Percentiles rank a stretch among this genome's conserved stretches.
Evolutionary conservation across 2,329 filamentous ascomycete genomes (phyloP).

Genomic region (Ascochyta fabae): DNA sequence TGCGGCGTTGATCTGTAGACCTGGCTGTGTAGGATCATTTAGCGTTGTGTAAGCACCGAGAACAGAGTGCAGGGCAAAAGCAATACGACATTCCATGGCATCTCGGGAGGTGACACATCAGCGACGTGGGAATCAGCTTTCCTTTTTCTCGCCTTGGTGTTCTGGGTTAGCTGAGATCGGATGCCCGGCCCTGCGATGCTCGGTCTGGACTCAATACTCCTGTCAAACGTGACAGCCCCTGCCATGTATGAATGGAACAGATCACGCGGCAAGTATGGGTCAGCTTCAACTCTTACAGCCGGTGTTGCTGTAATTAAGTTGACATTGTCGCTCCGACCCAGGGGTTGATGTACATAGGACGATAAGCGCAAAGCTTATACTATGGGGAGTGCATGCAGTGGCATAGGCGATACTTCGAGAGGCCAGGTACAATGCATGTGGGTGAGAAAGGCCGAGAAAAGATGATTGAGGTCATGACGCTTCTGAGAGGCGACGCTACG

Average conservation of each 20-base stretch:
- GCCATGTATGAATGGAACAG: neutral
- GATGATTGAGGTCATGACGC: conserved; percentile 5
- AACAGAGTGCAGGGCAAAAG: neutral
- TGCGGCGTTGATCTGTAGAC: too few relatives aligned
- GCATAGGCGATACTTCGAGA: neutral
- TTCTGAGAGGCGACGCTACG: neutral
- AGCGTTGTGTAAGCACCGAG: too few relatives aligned
- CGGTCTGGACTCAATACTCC: conserved; percentile 1
- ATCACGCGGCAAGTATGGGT: neutral
- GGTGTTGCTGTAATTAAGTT: neutral
- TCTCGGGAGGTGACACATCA: neutral
- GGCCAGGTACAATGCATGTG: neutral
- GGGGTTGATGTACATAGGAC: neutral
- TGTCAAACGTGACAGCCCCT: conserved; percentile 13
- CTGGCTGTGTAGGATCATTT: too few relatives aligned
- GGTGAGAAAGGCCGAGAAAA: neutral
- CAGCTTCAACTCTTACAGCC: neutral
- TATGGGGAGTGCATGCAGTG: conserved; percentile 3
- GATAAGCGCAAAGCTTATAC: conserved; percentile 1
- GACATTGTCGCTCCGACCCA: neutral
- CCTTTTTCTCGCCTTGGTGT: conserved; percentile 9
- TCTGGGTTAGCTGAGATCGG: conserved; percentile 4
- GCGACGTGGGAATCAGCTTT: conserved; percentile 10
- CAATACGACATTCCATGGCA: neutral
- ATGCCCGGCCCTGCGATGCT: neutral